Evolutionary conservation across 1,139 yeast genomes (phyloP).

Genomic region (Sugiyamaella castrensis): DNA sequence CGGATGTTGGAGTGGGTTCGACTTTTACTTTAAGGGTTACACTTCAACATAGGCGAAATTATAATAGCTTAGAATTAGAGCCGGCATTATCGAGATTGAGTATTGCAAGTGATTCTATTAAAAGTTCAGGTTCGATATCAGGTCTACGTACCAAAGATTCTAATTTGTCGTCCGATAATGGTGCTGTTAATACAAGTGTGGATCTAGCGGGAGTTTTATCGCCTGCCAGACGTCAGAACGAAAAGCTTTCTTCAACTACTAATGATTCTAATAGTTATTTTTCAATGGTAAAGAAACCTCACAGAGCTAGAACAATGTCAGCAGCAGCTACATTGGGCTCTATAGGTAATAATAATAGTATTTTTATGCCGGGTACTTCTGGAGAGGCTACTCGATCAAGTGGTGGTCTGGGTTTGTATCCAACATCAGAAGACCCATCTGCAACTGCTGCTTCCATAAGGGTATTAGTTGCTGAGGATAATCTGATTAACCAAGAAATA

Average conservation of each 20-base stretch:
- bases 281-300: too few relatives aligned
- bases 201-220: slow-evolving; percentile 1
- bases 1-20: slow-evolving; percentile 73
- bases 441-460: slow-evolving; percentile 30
- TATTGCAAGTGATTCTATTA: slow-evolving; percentile 4
- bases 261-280: too few relatives aligned
- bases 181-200: background rate
- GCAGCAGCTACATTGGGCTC: too few relatives aligned
- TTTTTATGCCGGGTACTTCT: too few relatives aligned
- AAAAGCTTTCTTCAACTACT: too few relatives aligned
- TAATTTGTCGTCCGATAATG: slow-evolving; percentile 4
- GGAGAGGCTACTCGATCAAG: background rate
- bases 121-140: background rate
- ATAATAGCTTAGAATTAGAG: slow-evolving; percentile 4
- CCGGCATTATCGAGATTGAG: slow-evolving; percentile 4
- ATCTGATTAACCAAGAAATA: slow-evolving; percentile 86
- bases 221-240: background rate
- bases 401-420: background rate
- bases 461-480: slow-evolving; percentile 92
- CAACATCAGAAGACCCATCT: background rate
- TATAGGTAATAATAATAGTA: too few relatives aligned
- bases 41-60: slow-evolving; percentile 42
- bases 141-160: slow-evolving; percentile 6
- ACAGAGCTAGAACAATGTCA: too few relatives aligned
- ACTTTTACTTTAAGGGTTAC: slow-evolving; percentile 80